A percentile compares a stretch with the other conserved stretches of the same genome.
Evolutionary conservation across 495 filamentous ascomycete species (phyloP).

Genomic region (Penicillium cataractarum): DNA sequence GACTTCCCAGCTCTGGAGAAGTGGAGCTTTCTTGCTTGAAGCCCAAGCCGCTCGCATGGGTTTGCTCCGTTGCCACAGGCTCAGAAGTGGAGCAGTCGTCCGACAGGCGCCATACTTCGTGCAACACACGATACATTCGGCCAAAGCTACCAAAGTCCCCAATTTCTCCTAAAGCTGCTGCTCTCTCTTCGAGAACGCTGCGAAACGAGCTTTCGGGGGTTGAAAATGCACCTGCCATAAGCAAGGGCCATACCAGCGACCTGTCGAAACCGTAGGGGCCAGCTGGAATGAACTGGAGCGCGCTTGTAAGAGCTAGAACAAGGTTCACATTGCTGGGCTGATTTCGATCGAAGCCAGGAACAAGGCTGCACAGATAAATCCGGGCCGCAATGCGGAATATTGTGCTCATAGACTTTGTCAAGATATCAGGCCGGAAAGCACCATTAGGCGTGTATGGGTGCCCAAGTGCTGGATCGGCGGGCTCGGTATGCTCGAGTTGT

Average conservation of each 20-base stretch:
- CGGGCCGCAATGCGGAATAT: conserved; percentile 91
- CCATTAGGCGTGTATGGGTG: conserved; percentile 59
- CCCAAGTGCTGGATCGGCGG: conserved; percentile 56
- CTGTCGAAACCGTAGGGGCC: conserved; percentile 85
- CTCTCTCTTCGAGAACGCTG: conserved; percentile 70
- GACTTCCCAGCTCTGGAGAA: too few relatives aligned
- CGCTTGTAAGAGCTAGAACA: conserved; percentile 69
- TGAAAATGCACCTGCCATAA: conserved; percentile 80
- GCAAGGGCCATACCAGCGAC: conserved; percentile 88
- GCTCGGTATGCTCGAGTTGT: conserved; percentile 82
- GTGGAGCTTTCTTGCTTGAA: too few relatives aligned
- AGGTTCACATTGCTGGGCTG: conserved; percentile 72
- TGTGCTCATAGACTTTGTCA: conserved; percentile 83
- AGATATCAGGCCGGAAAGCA: conserved; percentile 75
- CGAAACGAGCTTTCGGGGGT: conserved; percentile 73
- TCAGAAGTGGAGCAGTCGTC: too few relatives aligned
- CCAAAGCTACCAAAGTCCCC: conserved; percentile 85
- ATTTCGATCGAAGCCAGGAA: conserved; percentile 79
- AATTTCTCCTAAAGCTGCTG: conserved; percentile 69
- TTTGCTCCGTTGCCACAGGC: too few relatives aligned
- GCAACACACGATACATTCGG: conserved; percentile 74
- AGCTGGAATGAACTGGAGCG: conserved; percentile 77
- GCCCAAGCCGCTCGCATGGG: too few relatives aligned
- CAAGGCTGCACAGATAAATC: conserved; percentile 92
- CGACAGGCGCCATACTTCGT: conserved; percentile 78